Conservation (phyloP, 179 eudicot genomes). For the Drosera spatulata region DNA sequence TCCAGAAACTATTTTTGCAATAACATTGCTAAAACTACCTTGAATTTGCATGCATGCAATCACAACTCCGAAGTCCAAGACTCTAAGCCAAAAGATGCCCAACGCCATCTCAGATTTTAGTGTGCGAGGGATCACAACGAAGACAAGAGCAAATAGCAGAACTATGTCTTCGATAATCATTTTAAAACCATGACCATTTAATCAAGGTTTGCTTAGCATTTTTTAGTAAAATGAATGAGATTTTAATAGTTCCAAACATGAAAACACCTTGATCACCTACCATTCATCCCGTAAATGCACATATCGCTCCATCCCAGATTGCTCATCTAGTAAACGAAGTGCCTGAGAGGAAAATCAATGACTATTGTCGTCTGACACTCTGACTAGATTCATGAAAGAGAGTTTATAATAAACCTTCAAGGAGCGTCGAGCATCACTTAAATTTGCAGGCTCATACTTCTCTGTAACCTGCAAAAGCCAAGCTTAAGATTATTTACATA, state of each 20-base stretch:
- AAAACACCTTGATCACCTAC: slow-evolving; percentile 26
- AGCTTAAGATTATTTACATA: neutral
- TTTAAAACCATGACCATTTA: too few relatives aligned
- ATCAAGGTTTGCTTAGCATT: too few relatives aligned
- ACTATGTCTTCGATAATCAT: neutral
- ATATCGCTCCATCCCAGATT: slow-evolving; percentile 65
- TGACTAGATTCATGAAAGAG: slow-evolving; percentile 6
- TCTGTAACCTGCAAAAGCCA: slow-evolving; percentile 63
- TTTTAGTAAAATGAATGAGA: neutral
- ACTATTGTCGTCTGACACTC: slow-evolving; percentile 1
- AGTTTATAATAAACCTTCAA: slow-evolving; percentile 43
- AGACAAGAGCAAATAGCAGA: too few relatives aligned
- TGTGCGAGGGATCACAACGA: too few relatives aligned
- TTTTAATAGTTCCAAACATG: neutral
- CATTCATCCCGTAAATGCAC: slow-evolving; percentile 85
- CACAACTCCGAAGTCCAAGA: too few relatives aligned
- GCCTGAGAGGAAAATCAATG: slow-evolving; percentile 31
- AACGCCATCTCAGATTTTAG: too few relatives aligned
- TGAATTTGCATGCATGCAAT: too few relatives aligned
- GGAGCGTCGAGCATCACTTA: slow-evolving; percentile 39
- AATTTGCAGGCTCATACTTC: slow-evolving; percentile 30
- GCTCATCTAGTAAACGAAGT: slow-evolving; percentile 77
- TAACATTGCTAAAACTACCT: too few relatives aligned
- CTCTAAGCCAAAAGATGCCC: too few relatives aligned
- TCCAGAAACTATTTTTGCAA: too few relatives aligned